Conservation (phyloP, 352 stramenopile species). For the Phytophthora palmivora region DNA sequence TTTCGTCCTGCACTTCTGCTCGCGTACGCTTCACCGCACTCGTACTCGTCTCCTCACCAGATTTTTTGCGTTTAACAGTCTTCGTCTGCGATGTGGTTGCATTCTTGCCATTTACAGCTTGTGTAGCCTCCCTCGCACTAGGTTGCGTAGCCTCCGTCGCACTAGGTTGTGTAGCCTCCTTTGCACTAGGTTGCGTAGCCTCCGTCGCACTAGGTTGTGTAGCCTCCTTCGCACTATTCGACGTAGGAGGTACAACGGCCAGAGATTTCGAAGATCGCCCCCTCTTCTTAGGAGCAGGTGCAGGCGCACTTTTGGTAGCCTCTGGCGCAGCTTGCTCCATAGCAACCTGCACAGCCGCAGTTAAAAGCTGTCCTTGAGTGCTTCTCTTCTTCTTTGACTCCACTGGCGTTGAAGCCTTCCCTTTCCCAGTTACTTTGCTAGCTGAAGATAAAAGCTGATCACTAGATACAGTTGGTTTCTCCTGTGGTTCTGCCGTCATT, state of each 20-base stretch:
- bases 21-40: slow-evolving; percentile 18
- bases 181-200: too few relatives aligned
- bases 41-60: slow-evolving; percentile 1
- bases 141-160: too few relatives aligned
- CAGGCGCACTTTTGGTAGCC: neutral
- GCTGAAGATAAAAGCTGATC: neutral
- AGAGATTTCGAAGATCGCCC: slow-evolving; percentile 15
- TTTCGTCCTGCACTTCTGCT: slow-evolving; percentile 13
- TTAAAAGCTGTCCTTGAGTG: neutral
- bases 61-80: slow-evolving; percentile 22
- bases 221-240: slow-evolving; percentile 6
- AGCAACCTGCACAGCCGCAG: slow-evolving; percentile 15
- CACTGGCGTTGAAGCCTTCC: neutral
- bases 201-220: too few relatives aligned
- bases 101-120: slow-evolving; percentile 2
- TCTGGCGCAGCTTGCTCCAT: slow-evolving; percentile 12
- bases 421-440: slow-evolving; percentile 3
- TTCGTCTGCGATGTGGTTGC: neutral
- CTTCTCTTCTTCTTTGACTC: slow-evolving; percentile 8
- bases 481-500: slow-evolving; percentile 1
- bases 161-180: too few relatives aligned
- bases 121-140: too few relatives aligned
- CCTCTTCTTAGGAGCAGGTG: slow-evolving; percentile 15
- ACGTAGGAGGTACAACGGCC: neutral
- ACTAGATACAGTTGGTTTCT: neutral